Base-by-base conservation (phyloP, 2,329 filamentous ascomycete genomes). In the Trichoderma pleuroti region DNA sequence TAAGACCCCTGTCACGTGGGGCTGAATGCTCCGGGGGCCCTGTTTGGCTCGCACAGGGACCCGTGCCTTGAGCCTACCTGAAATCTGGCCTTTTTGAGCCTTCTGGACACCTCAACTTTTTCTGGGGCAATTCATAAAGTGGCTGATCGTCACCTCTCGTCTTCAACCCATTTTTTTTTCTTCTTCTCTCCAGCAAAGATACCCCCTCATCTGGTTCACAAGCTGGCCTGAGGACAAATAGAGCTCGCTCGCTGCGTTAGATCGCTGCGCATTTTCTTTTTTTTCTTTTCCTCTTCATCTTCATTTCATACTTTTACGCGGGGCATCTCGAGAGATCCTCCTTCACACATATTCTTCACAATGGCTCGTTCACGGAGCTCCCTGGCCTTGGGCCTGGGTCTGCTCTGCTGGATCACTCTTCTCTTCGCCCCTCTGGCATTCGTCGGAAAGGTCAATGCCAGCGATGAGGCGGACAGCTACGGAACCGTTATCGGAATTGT, bases 401-500 rank as follows among this genome's bases (percentile, higher is more conserved):
- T 96, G 81, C 86, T 97, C 83, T 91, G 94, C 85, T 98, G 97
- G 86, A 91, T 98, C 78, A 89, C 93, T 80, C 89, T 97, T 74
- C 89, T 98, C 75, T 93, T 99, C 78, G 90, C 92, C 74, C 94
- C 94, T 76, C 87, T 97, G 79, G 92, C 94, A 75, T 91, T 98
- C 80, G 89, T 97, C 76, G 90, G 92, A 83, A 88, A 91, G 75
- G 95, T 91, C 72, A 84, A 88, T 78, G 90, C 91, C 71, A 88
- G 66, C 30, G 32, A 36, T 8, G 71, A 64, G 28, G 71, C 93
- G 74, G 90, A 94, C 77, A 86, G 94, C 80, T 93, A 93, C 83
- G 93, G 93, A 81, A 95, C 92, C 78, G 93, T 97, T 77, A 94
- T 97, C 78, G 94, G 94, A 90, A 97, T 97, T 84, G 93, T 87